Base-by-base conservation (phyloP, 2,329 filamentous ascomycete genomes). In the Aspergillus neotritici region DNA sequence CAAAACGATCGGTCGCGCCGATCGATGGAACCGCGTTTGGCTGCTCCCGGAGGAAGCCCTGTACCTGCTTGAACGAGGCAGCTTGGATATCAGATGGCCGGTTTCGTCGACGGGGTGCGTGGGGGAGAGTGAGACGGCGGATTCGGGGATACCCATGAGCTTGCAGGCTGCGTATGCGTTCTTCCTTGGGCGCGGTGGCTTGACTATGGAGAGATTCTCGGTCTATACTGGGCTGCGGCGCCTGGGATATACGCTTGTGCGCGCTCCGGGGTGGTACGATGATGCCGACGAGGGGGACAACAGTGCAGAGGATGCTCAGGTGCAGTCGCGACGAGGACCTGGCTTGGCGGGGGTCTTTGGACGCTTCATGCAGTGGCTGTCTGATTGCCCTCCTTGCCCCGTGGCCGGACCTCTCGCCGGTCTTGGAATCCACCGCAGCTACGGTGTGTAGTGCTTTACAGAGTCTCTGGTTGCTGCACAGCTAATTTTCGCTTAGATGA, bases 11-110 rank as follows among this genome's bases (percentile, higher is more conserved):
- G 93, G 93, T 0, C 79, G 82, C 43, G 78, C 79, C 1, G 78
- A 82, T 44, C 77, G 76, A 3, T 75, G 75, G 47, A 78, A 82
- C 25, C 80, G 78, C 49, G 70, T 90, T 32, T 96, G 90, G 90
- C 62, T 98, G 39, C 65, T 95, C 31, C 91, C 91, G 0, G 93
- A 98, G 62, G 93, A 98, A 66, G 87, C 89, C 5, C 73, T 98
- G 41, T 96, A 89, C 58, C 66, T 96, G 50, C 74, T 97, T 7
- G 93, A 98, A 70, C 75, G 93, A 56, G 93, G 91, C 0, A 89
- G 80, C 36, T 58, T 97, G 57, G 88, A 97, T 64, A 76, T 96
- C 32, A 83, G 89, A 73, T 96, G 87, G 87, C 87, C 87, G 2
- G 67, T 70, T 34, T 65, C 66, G 43, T 50, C 48, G 34, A 56